Conservation (phyloP, 768 basidiomycete genomes). For the Trametes sanguinea region DNA sequence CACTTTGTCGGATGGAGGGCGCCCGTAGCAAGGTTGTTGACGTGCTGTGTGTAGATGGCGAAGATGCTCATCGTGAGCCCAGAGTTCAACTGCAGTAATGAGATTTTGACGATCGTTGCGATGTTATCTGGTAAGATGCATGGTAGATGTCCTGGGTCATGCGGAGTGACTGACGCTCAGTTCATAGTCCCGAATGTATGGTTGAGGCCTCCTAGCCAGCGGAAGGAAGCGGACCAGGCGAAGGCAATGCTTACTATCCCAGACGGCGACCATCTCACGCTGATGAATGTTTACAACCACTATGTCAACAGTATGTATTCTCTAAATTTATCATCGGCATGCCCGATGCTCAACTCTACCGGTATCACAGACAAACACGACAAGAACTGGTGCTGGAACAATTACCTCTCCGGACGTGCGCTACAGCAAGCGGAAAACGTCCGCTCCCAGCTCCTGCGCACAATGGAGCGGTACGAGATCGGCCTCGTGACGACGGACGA, state of each 20-base stretch:
- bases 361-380: conserved; percentile 61
- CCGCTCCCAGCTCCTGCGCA: conserved; percentile 81
- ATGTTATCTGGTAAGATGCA: conserved; percentile 80
- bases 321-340: too few relatives aligned
- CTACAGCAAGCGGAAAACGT: conserved; percentile 93
- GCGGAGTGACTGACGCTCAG: conserved; percentile 46
- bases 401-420: conserved; percentile 83
- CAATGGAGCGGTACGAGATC: conserved; percentile 89
- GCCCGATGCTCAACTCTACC: not conserved
- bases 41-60: conserved; percentile 55
- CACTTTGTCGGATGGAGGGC: conserved; percentile 27
- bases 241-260: conserved; percentile 88
- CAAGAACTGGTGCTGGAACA: conserved; percentile 87
- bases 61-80: conserved; percentile 95
- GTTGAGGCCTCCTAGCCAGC: conserved; percentile 83
- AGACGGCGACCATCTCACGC: conserved; percentile 93
- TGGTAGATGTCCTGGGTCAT: conserved; percentile 33
- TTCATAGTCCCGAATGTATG: conserved; percentile 86
- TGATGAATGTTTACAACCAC: conserved; percentile 94
- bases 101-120: conserved; percentile 91
- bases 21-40: conserved; percentile 68
- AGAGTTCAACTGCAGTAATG: conserved; percentile 95
- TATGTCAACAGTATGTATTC: conserved; percentile 71
- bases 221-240: conserved; percentile 90
- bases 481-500: conserved; percentile 73